Evolutionary conservation across 768 basidiomycete genomes (phyloP).

Genomic region (Xerocomellus intermedius): DNA sequence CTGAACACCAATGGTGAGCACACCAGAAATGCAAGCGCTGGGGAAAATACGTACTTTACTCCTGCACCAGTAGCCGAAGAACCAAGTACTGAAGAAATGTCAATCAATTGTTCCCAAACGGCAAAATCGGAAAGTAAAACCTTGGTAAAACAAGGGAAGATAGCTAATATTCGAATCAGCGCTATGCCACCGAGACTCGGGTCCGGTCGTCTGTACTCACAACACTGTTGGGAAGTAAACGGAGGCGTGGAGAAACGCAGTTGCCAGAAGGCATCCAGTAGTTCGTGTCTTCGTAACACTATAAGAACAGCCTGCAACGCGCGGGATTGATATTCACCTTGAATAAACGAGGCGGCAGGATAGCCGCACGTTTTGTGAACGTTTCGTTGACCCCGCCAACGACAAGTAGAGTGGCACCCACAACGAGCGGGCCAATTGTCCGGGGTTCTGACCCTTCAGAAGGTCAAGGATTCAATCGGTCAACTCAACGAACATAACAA

Average conservation of each 20-base stretch:
- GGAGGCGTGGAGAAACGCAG: slow-evolving; percentile 59
- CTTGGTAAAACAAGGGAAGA: slow-evolving; percentile 74
- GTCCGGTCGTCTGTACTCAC: slow-evolving; percentile 7
- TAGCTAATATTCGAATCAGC: slow-evolving; percentile 36
- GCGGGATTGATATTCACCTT: slow-evolving; percentile 40
- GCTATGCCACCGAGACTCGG: no score
- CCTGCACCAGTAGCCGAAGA: slow-evolving; percentile 71
- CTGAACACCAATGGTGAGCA: slow-evolving; percentile 32
- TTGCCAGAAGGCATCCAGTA: slow-evolving; percentile 56
- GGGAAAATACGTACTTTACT: slow-evolving; percentile 56
- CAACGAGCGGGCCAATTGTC: slow-evolving; percentile 55
- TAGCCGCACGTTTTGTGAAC: slow-evolving; percentile 61
- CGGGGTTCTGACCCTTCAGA: slow-evolving; percentile 50
- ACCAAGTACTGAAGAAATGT: slow-evolving; percentile 46
- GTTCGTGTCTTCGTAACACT: slow-evolving; percentile 56
- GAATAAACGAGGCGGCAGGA: slow-evolving; percentile 74
- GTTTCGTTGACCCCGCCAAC: slow-evolving; percentile 54
- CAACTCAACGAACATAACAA: background rate
- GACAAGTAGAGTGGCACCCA: slow-evolving; percentile 54
- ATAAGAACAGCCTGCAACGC: background rate
- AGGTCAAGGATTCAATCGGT: background rate
- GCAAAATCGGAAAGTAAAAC: background rate
- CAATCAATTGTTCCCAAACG: background rate
- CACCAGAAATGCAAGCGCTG: background rate
- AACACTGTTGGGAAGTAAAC: slow-evolving; percentile 51